Conservation (phyloP, 2,329 filamentous ascomycete genomes). For the Paracorniculantispora psalliotae region DNA sequence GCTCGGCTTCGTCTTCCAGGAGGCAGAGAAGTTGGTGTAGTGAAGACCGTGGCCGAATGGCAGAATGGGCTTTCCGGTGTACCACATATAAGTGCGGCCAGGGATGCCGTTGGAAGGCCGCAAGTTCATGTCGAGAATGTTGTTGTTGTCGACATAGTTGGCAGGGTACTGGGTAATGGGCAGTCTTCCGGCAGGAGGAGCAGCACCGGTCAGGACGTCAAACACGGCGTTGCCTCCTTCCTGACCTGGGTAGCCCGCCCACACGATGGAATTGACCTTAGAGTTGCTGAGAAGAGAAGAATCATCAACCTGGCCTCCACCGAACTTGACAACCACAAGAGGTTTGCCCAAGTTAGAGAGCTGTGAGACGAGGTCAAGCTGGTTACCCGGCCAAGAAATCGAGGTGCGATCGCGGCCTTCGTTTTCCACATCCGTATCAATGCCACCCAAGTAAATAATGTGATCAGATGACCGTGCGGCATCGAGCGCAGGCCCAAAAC, state of each 20-base stretch:
- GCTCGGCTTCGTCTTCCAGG: constrained; percentile 7
- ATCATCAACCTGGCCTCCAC: constrained; percentile 50
- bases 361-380: constrained; percentile 44
- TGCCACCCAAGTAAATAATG: constrained; percentile 51
- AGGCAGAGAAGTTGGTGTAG: constrained; percentile 48
- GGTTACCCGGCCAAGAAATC: constrained; percentile 47
- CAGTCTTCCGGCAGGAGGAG: background rate
- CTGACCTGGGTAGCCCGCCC: background rate
- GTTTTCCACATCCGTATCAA: constrained; percentile 47
- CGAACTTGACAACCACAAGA: constrained; percentile 47
- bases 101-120: constrained; percentile 42
- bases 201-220: background rate
- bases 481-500: constrained; percentile 29
- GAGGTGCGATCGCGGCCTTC: constrained; percentile 47
- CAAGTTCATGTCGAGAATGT: constrained; percentile 52
- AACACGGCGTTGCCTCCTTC: background rate
- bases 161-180: background rate
- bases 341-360: constrained; percentile 39
- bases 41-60: constrained; percentile 53
- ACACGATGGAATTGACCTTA: constrained; percentile 32
- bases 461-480: constrained; percentile 41
- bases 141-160: constrained; percentile 43
- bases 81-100: constrained; percentile 57
- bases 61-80: constrained; percentile 42
- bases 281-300: constrained; percentile 41